Evolutionary conservation across 2,329 filamentous ascomycete genomes (phyloP), one percentile per base, ranked within the genome.

Genomic region (Passalora sequoiae): DNA sequence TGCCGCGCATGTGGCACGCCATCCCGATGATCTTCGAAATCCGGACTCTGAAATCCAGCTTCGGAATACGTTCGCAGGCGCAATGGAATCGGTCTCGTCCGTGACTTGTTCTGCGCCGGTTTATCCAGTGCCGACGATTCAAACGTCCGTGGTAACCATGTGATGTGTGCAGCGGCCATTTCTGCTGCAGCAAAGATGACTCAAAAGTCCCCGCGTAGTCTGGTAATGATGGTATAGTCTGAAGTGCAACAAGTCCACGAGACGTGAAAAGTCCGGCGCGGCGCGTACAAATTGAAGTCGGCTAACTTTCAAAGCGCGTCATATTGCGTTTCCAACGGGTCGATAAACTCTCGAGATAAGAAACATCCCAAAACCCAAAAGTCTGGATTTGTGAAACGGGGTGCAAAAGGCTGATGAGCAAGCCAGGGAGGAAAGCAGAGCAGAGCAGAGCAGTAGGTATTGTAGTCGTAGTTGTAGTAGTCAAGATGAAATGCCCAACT

Each of bases 61-160:
- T 46, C 45, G 41, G 49, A 50, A 32, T 45, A 52, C 9, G 51
- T 54, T 33, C 51, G 43, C 17, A 54, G 17, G 31, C 51, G 51
- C 22, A 54, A 29, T 4, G 51, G 51, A 12, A 49, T 37, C 12
- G 51, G 51, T 24, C 51, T 46, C 29, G 49, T 54, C 17, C 49
- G 42, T 21, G 44, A 36, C 9, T 27, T 32, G 19, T 28, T 25
- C 29, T 35, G 6, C 10, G 20, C 15, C 2, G 22, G 15, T 16
- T 27, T 20, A 9, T 38, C 28, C 15, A 17, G 24, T 4, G 19
- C n/a, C n/a, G n/a, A 20, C 33, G 33, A 36, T 32, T 33, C 42
- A 29, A 40, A 44, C 6, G 36, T 38, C 12, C 29, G 36, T 21
- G 38, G 44, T 17, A 46, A 22, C 44, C 44, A 46, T 15, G 39